Conservation (phyloP, 306 rosid genomes). For the Lagenaria siceraria region DNA sequence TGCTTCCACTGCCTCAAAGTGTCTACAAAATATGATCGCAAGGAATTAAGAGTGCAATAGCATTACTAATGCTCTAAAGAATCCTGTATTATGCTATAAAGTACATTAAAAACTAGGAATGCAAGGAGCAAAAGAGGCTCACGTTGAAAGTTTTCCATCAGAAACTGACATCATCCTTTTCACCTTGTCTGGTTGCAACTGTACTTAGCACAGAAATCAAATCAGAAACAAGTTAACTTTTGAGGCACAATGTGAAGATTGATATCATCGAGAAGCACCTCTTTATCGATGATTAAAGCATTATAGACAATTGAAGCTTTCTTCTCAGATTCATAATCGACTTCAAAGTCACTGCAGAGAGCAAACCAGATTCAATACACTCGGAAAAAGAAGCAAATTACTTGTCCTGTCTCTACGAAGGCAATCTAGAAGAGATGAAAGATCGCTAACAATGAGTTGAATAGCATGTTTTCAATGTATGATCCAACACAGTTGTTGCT, state of each 20-base stretch:
- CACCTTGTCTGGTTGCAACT: conserved; percentile 94
- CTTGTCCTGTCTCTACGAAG: background rate
- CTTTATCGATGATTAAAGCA: conserved; percentile 65
- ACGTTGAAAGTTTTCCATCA: conserved; percentile 64
- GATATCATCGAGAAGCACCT: conserved; percentile 34
- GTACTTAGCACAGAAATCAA: conserved; percentile 18
- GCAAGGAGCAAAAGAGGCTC: conserved; percentile 18
- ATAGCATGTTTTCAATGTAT: background rate
- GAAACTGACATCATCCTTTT: conserved; percentile 53
- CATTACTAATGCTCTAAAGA: background rate
- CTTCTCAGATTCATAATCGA: conserved; percentile 53
- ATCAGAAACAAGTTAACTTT: conserved; percentile 2
- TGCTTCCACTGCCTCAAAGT: conserved; percentile 80
- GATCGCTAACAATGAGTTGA: background rate
- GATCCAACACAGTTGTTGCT: background rate
- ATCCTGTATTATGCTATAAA: background rate
- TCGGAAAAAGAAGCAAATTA: background rate
- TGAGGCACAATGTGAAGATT: background rate
- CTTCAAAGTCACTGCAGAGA: conserved; percentile 65
- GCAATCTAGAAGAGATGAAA: background rate
- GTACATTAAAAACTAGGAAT: background rate
- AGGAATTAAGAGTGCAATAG: background rate
- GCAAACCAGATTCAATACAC: background rate
- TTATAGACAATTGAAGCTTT: conserved; percentile 56
- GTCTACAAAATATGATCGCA: conserved; percentile 28